Base-by-base conservation (phyloP, 495 filamentous ascomycete species). In the Xylaria cubensis region DNA sequence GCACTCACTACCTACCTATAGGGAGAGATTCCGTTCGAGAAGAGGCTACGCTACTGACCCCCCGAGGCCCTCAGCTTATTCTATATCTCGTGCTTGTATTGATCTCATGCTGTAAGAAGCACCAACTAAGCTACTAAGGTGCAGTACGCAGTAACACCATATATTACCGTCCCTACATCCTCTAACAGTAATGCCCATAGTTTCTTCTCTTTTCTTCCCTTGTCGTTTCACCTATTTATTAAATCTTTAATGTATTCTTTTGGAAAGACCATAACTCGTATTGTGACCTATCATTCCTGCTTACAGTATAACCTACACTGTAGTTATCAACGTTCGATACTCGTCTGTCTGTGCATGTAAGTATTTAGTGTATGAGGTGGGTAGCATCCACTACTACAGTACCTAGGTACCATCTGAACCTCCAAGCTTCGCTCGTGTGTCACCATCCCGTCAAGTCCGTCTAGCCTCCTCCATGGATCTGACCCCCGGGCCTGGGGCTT, bases 401-500 rank as follows among this genome's bases (percentile, higher is more conserved):
- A 50, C 63, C 63, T 65, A 50, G 13, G 63, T 44, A 64, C 36
- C 61, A 36, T 61, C 61, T 44, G n/a, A 42, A 64, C n/a, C 61
- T 42, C 61, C 36, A 64, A 1, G 6, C 36, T 44, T 64, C 61
- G 61, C 24, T 48, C 24, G 42, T 46, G 63, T 65, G 63, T 65
- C 63, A 65, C 63, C 63, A 65, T 48, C 63, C 61, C 63, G 63
- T 61, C 58, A 61, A 34, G 55, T 21, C 50, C 50, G 50, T 48
- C 63, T 12, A 51, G 44, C 64, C 46, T 56, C 53, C 53, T 65
- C 63, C 63, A 65, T 65, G 63, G 63, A 65, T 65, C 63, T 46
- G 32, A 21, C 64, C 66, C 51, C 53, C 7, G 53, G 32, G 4
- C 24, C 21, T 69, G 53, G 51, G 41, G 67, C 53, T 69, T 69